These are phyloP conservation scores for Amoeboaphelidium protococcarum DNA, from an alignment of 371 early-diverging fungal genomes.

Conservation along the genomic window DNA sequence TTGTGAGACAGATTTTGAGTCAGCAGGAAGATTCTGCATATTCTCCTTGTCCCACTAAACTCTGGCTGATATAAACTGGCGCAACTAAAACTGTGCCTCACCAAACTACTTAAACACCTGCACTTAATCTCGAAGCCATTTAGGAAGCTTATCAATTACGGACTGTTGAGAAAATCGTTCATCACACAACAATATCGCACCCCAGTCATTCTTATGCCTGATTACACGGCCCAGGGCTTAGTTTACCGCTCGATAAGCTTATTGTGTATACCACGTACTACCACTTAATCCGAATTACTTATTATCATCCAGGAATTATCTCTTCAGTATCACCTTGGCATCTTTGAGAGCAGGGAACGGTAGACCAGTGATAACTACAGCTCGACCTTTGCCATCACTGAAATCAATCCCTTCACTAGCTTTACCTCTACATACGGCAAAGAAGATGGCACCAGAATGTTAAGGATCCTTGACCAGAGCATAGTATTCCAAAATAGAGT, in stretches of 20 bases:
- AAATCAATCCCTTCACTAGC: conserved; percentile 89
- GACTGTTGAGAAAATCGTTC: conserved; percentile 23
- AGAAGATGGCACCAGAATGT: conserved; percentile 26
- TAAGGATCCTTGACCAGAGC: conserved; percentile 7
- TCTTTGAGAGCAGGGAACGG: conserved; percentile 50
- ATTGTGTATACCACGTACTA: conserved; percentile 47
- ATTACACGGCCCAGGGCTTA: conserved; percentile 85
- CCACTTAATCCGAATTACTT: conserved; percentile 13
- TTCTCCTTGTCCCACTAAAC: background rate
- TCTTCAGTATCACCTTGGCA: conserved; percentile 30
- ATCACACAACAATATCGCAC: conserved; percentile 40
- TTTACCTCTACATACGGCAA: conserved; percentile 57
- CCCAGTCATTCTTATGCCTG: conserved; percentile 57
- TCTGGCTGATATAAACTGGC: conserved; percentile 7
- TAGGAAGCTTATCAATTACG: conserved; percentile 23
- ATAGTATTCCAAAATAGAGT: conserved; percentile 19
- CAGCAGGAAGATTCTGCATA: background rate
- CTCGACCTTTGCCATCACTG: conserved; percentile 54
- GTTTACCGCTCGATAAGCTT: conserved; percentile 74
- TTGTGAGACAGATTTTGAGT: background rate
- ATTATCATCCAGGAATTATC: conserved; percentile 25
- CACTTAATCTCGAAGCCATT: conserved; percentile 30
- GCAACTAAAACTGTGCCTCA: conserved; percentile 13
- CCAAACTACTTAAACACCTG: conserved; percentile 9
- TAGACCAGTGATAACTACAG: conserved; percentile 71